phyloP scores from a whole-genome alignment of 2,329 filamentous ascomycete species.

The Leptographium galeiforme region DNA sequence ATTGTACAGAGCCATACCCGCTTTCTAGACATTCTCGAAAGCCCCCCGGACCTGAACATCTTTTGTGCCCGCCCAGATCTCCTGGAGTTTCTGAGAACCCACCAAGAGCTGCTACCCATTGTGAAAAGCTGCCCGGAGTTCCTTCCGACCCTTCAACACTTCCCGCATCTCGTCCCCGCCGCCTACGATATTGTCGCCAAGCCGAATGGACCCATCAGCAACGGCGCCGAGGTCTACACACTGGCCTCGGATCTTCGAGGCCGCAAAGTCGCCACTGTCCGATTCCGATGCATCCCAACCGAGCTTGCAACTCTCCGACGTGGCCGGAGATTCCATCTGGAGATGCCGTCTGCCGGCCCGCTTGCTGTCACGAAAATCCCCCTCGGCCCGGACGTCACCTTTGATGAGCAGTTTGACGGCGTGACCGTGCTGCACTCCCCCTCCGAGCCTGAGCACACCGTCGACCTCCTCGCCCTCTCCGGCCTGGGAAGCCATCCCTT shows the following conservation, averaged over 20 bases:
- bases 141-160: too few relatives aligned
- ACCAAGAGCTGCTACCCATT: too few relatives aligned
- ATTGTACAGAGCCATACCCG: not conserved
- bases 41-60: not conserved
- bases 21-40: too few relatives aligned
- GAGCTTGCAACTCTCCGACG: not conserved
- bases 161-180: too few relatives aligned
- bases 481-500: not conserved
- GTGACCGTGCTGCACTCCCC: not conserved
- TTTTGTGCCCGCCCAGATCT: too few relatives aligned
- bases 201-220: not conserved
- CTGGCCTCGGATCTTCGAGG: not conserved
- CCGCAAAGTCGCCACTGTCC: not conserved
- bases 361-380: not conserved
- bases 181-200: too few relatives aligned
- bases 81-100: too few relatives aligned
- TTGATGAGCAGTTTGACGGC: not conserved
- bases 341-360: not conserved
- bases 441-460: not conserved
- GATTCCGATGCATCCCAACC: not conserved
- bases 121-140: too few relatives aligned
- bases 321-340: not conserved
- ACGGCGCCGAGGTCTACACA: not conserved
- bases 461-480: not conserved
- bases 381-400: not conserved